Evolutionary conservation across 306 rosid species (phyloP), one percentile per base, ranked within the genome.

Genomic region (Herpetospermum pedunculosum): DNA sequence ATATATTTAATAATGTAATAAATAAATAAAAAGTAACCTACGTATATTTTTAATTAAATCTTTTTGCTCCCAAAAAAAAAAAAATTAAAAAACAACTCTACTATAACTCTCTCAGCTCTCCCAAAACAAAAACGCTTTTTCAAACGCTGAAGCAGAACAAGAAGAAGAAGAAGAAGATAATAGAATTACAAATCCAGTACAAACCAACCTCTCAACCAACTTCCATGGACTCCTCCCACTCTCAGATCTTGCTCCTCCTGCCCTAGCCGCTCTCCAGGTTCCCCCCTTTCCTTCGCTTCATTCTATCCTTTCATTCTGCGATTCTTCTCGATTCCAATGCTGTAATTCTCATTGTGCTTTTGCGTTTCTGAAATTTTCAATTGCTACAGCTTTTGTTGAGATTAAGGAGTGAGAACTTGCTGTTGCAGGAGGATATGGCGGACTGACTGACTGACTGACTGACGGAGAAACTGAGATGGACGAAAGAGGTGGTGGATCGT

Each of bases 401-500:
- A 76, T 4, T 34, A 38, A 65, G 50, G 76, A 44, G 77, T 29
- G 52, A 25, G 41, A 37, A 8, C 52, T 69, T 59, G 76, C 53
- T 26, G 41, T 16, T 47, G 57, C n/a, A 63, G 38, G 25, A 4
- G 71, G 60, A 76, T 75, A 53, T 43, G 78, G 70, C 74, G 79
- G n/a, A n/a, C n/a, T n/a, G n/a, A n/a, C n/a, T n/a, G n/a, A n/a
- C n/a, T n/a, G n/a, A n/a, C n/a, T n/a, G n/a, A n/a, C n/a, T n/a
- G n/a, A n/a, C n/a, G n/a, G n/a, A n/a, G n/a, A n/a, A n/a, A n/a
- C n/a, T n/a, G n/a, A n/a, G n/a, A 94, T 94, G 97, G 95, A 91
- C 75, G 97, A 89, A 73, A 83, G 97, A 84, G 99, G 97, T 53
- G 95, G 97, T 63, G 95, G 97, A 53, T 94, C 99, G 15, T 94